Conservation (phyloP, 2,329 filamentous ascomycete genomes). For the Fusarium fracticaudum region DNA sequence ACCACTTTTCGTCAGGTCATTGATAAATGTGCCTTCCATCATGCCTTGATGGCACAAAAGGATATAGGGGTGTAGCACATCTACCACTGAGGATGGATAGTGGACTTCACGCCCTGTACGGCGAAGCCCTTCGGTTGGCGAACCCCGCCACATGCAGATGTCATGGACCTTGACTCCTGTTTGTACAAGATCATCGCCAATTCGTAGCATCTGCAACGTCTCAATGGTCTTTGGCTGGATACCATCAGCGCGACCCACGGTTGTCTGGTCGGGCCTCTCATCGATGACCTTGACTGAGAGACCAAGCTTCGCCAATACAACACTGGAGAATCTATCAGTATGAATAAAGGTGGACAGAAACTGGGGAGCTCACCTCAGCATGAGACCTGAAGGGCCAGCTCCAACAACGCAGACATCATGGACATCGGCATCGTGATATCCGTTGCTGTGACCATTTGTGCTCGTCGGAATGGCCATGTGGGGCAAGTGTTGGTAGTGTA, state of each 20-base stretch:
- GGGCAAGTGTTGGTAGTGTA: neutral
- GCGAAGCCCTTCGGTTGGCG: slow-evolving; percentile 59
- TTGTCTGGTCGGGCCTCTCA: slow-evolving; percentile 72
- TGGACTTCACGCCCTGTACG: slow-evolving; percentile 74
- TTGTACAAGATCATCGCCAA: slow-evolving; percentile 72
- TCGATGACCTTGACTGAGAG: slow-evolving; percentile 73
- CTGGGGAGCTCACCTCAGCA: slow-evolving; percentile 52
- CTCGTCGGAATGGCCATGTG: neutral
- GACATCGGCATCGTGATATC: neutral
- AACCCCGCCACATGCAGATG: slow-evolving; percentile 75
- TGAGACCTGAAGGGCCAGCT: slow-evolving; percentile 65
- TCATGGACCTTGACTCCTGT: slow-evolving; percentile 78
- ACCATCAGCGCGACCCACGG: slow-evolving; percentile 74
- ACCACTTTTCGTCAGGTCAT: slow-evolving; percentile 72
- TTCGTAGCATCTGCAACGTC: slow-evolving; percentile 75
- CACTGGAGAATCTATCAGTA: slow-evolving; percentile 9
- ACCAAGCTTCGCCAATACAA: slow-evolving; percentile 69
- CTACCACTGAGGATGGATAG: slow-evolving; percentile 67
- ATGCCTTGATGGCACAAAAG: slow-evolving; percentile 76
- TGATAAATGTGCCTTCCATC: slow-evolving; percentile 74
- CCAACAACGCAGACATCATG: slow-evolving; percentile 63
- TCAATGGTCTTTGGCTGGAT: slow-evolving; percentile 82
- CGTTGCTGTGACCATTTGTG: neutral
- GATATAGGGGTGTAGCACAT: slow-evolving; percentile 66
- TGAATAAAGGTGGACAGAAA: too few species aligned